A percentile compares a stretch with the other conserved stretches of the same genome.
Conservation (phyloP, 108 stramenopile genomes). For the Phaeodactylum tricornutum region DNA sequence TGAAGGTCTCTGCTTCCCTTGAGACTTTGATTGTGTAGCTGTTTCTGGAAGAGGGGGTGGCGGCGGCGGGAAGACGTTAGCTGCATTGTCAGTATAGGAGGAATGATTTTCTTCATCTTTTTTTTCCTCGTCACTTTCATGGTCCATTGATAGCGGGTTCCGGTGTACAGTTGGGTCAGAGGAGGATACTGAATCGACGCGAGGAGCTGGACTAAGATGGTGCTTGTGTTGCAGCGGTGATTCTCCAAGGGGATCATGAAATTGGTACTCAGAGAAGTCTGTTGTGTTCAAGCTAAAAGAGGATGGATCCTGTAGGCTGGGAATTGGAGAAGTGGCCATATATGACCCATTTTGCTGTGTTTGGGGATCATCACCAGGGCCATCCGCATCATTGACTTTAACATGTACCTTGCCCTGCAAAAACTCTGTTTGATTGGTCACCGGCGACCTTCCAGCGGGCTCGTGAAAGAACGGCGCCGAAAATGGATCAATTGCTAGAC, state of each 20-base stretch:
- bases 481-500: constrained; percentile 3
- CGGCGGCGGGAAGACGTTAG: not conserved
- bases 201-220: not conserved
- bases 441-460: not conserved
- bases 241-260: constrained; percentile 1
- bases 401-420: not conserved
- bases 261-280: not conserved
- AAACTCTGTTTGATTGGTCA: not conserved
- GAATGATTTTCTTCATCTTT: constrained; percentile 1
- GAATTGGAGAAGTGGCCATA: not conserved
- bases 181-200: not conserved
- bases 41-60: not conserved
- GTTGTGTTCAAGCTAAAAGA: not conserved
- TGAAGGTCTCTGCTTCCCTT: too few relatives aligned
- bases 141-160: not conserved
- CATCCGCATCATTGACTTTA: not conserved
- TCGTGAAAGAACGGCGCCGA: not conserved
- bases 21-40: too few relatives aligned
- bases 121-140: not conserved
- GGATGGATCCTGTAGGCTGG: not conserved
- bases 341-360: too few relatives aligned
- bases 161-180: not conserved
- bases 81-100: not conserved
- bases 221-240: not conserved
- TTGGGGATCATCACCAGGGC: not conserved